Evolutionary conservation across 2,329 filamentous ascomycete species (phyloP).

Genomic region (Paracoccidioides lutzii): DNA sequence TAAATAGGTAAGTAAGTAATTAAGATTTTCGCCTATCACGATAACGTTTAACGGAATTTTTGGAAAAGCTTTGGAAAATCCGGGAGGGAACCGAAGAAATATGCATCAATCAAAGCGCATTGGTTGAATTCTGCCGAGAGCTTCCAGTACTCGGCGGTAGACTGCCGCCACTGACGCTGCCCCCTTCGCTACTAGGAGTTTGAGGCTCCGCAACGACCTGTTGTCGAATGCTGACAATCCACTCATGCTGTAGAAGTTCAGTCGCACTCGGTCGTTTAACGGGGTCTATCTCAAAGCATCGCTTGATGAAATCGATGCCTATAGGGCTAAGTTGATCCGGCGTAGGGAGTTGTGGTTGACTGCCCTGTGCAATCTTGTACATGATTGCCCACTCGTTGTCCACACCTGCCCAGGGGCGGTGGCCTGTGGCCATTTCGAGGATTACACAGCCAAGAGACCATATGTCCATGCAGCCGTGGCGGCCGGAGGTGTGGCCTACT

Average conservation of each 20-base stretch:
- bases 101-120: not conserved
- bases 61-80: not conserved
- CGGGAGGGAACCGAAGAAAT: not conserved
- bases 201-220: constrained; percentile 35
- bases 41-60: not conserved
- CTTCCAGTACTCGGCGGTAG: constrained; percentile 6
- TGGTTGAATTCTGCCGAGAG: constrained; percentile 14
- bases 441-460: constrained; percentile 61
- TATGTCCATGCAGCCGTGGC: constrained; percentile 57
- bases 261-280: constrained; percentile 65
- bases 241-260: constrained; percentile 86
- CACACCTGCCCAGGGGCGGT: constrained; percentile 84
- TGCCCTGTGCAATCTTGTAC: constrained; percentile 98
- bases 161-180: constrained; percentile 30
- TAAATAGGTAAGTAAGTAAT: not conserved
- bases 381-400: constrained; percentile 99
- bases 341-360: constrained; percentile 72
- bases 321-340: constrained; percentile 69
- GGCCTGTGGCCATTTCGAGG: constrained; percentile 91
- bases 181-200: constrained; percentile 25
- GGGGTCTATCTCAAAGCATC: constrained; percentile 79
- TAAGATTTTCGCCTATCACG: not conserved
- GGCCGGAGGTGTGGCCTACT: constrained; percentile 55
- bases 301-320: constrained; percentile 77
- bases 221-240: constrained; percentile 48